phyloP scores from a whole-genome alignment of 305 asterid species.

The Coffea humblotiana region DNA sequence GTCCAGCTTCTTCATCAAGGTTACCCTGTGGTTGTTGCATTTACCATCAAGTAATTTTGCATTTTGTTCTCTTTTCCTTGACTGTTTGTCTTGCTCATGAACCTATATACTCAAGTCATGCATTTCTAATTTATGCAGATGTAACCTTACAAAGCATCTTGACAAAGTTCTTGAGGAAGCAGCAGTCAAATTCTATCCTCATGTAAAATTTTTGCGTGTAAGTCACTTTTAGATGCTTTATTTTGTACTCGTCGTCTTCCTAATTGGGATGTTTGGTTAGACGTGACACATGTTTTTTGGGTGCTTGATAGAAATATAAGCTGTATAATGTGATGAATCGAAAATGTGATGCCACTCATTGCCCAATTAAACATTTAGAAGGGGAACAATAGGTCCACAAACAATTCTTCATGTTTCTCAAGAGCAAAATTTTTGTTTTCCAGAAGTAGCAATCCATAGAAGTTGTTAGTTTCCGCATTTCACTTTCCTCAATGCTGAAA shows the following conservation, averaged over 20 bases:
- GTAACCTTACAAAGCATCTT: conserved; percentile 84
- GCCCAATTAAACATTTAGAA: neutral
- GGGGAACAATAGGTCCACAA: neutral
- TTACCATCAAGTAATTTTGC: conserved; percentile 74
- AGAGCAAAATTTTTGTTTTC: neutral
- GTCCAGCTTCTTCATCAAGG: conserved; percentile 95
- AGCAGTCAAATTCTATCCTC: conserved; percentile 84
- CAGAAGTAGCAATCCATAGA: neutral
- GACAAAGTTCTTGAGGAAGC: conserved; percentile 88
- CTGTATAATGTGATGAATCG: neutral
- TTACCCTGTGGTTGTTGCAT: conserved; percentile 88
- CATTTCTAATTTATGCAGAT: conserved; percentile 39
- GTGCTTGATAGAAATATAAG: neutral
- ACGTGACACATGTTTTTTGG: neutral
- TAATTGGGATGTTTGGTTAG: neutral
- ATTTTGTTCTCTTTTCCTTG: conserved; percentile 13
- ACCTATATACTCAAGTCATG: neutral
- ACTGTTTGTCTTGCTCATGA: conserved; percentile 1
- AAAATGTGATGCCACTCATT: neutral
- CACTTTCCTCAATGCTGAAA: neutral
- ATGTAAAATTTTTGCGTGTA: conserved; percentile 90
- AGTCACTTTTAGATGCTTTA: conserved; percentile 26
- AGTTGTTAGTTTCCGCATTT: neutral
- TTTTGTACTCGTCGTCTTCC: neutral
- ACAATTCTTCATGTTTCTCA: neutral